phyloP scores from a whole-genome alignment of 768 basidiomycete genomes.

The Psilocybe tampanensis region DNA sequence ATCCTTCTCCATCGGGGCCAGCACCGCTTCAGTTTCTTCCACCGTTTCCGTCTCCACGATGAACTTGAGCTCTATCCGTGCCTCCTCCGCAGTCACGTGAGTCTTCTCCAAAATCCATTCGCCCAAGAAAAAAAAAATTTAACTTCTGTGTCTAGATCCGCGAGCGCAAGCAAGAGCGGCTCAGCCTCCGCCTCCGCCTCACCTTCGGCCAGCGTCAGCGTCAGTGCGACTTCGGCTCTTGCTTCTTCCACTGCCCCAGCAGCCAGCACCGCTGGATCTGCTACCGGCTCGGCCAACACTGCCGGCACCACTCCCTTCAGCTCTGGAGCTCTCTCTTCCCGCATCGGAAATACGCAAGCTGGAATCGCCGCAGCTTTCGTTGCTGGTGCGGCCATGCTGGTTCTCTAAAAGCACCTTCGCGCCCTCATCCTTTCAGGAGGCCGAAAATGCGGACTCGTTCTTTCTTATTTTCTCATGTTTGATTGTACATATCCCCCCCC shows the following conservation, averaged over 20 bases:
- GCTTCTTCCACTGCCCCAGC: neutral
- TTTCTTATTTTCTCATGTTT: neutral
- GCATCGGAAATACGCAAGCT: slow-evolving; percentile 23
- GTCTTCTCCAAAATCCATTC: neutral
- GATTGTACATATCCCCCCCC: no score
- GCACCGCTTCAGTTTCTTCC: slow-evolving; percentile 13
- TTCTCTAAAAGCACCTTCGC: slow-evolving; percentile 34
- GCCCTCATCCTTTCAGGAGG: neutral
- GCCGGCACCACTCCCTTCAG: slow-evolving; percentile 24
- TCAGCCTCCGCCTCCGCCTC: neutral
- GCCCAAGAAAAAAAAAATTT: no score
- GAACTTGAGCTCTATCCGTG: slow-evolving; percentile 1
- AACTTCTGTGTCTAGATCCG: neutral
- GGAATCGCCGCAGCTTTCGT: slow-evolving; percentile 34
- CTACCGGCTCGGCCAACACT: slow-evolving; percentile 8
- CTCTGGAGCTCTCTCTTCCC: slow-evolving; percentile 33
- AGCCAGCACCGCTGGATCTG: slow-evolving; percentile 16
- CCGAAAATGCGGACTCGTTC: neutral
- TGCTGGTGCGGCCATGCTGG: slow-evolving; percentile 49
- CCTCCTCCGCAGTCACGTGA: neutral
- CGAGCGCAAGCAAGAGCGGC: neutral
- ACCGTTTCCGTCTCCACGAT: slow-evolving; percentile 1
- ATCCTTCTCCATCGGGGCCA: slow-evolving; percentile 42
- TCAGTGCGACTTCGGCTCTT: neutral
- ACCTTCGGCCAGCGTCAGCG: neutral